Evolutionary conservation across 2,329 filamentous ascomycete genomes (phyloP).

Genomic region (Aspergillus versicolor): DNA sequence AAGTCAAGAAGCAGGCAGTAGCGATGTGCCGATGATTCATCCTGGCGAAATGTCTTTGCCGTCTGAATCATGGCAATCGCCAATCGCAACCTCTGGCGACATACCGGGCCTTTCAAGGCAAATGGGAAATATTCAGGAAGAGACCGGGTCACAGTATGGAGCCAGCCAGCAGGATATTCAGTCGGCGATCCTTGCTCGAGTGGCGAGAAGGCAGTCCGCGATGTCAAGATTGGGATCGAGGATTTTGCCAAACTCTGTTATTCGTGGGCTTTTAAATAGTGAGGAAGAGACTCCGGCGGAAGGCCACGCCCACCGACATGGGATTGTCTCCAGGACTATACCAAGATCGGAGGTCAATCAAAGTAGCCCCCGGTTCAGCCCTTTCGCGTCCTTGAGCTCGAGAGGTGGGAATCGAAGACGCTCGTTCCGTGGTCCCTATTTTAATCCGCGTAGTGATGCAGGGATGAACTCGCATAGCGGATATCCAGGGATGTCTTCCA

Average conservation of each 20-base stretch:
- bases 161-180: constrained; percentile 31
- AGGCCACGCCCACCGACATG: constrained; percentile 45
- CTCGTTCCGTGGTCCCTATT: constrained; percentile 40
- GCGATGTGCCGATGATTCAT: constrained; percentile 16
- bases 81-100: constrained; percentile 14
- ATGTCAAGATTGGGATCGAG: constrained; percentile 50
- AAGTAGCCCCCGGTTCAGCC: constrained; percentile 38
- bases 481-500: constrained; percentile 26
- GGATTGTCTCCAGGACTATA: constrained; percentile 39
- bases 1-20: constrained; percentile 16
- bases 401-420: constrained; percentile 42
- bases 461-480: constrained; percentile 29
- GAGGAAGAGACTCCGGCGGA: constrained; percentile 48
- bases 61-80: constrained; percentile 21
- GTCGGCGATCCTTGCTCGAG: constrained; percentile 32
- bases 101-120: constrained; percentile 16
- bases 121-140: constrained; percentile 39
- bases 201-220: constrained; percentile 45
- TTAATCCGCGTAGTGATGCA: constrained; percentile 38
- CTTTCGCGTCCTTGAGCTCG: constrained; percentile 40
- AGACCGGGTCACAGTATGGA: constrained; percentile 35
- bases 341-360: constrained; percentile 35
- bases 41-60: constrained; percentile 12
- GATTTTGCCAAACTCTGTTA: constrained; percentile 48
- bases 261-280: constrained; percentile 44